These are phyloP conservation scores for Fusarium algeriense DNA, from an alignment of 2,329 filamentous ascomycete genomes.

Conservation along the genomic window DNA sequence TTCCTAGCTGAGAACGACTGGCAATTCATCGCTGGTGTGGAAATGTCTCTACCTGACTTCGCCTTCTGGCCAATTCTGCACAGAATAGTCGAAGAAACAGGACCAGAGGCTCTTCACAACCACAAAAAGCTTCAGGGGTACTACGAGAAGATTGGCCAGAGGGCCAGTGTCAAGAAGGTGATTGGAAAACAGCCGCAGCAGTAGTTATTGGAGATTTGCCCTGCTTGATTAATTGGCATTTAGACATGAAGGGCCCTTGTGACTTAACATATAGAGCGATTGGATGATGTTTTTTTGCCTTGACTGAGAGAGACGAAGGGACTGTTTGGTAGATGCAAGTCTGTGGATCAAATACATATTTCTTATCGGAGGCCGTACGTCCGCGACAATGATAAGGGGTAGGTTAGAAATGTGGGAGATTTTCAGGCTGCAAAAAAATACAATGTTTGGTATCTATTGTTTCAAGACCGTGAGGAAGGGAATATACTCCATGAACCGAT, in stretches of 20 bases:
- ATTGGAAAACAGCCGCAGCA: conserved; percentile 27
- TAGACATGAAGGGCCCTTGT: too few relatives aligned
- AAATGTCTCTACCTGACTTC: conserved; percentile 64
- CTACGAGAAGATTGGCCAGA: conserved; percentile 49
- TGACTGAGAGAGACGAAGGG: not conserved
- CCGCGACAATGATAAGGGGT: not conserved
- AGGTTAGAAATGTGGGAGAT: not conserved
- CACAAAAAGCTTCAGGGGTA: conserved; percentile 53
- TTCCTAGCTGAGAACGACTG: conserved; percentile 48
- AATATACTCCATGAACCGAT: not conserved
- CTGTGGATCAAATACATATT: conserved; percentile 4
- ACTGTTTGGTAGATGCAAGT: not conserved
- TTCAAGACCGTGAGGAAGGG: not conserved
- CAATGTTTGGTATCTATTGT: not conserved
- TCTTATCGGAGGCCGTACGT: not conserved
- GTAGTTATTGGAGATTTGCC: not conserved
- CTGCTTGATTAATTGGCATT: not conserved
- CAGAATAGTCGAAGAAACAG: conserved; percentile 55
- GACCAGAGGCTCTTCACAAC: conserved; percentile 49
- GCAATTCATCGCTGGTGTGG: conserved; percentile 60
- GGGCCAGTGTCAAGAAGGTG: conserved; percentile 42
- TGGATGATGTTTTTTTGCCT: not conserved
- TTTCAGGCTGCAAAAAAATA: not conserved
- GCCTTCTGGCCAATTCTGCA: conserved; percentile 69
- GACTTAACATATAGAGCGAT: not conserved